Percentiles rank a stretch among this genome's conserved stretches.
These are phyloP conservation scores for Zymoseptoria tritici DNA, from an alignment of 2,329 filamentous ascomycete species.

Conservation along the genomic window DNA sequence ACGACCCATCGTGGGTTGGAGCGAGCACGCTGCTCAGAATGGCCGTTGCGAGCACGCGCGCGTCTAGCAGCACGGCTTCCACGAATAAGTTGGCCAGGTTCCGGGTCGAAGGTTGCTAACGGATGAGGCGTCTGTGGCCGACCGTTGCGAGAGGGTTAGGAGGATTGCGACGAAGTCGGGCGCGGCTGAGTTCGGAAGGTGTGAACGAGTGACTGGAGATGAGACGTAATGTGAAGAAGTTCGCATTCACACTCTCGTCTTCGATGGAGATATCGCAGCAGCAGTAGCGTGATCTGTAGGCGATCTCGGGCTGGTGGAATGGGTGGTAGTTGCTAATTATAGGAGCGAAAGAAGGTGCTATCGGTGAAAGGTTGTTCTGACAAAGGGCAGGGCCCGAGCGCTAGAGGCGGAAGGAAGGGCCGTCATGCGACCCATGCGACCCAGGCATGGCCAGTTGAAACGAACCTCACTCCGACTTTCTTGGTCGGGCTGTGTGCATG, in stretches of 20 bases:
- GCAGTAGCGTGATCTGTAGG: not conserved
- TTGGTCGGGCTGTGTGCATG: not conserved
- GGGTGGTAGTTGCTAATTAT: no score
- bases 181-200: not conserved
- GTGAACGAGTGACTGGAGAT: not conserved
- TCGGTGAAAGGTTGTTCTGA: no score
- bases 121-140: not conserved
- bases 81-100: not conserved
- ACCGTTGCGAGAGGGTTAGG: not conserved
- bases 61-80: not conserved
- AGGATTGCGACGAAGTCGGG: not conserved
- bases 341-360: not conserved
- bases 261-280: not conserved
- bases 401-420: not conserved
- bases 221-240: not conserved
- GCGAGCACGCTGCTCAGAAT: not conserved
- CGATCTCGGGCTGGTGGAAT: not conserved
- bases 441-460: not conserved
- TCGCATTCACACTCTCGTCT: not conserved
- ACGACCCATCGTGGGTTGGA: slow-evolving; percentile 64
- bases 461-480: not conserved
- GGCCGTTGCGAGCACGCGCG: not conserved
- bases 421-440: not conserved
- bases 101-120: not conserved
- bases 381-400: not conserved